Evolutionary conservation across 345 rosid genomes (phyloP).

Genomic region (Murraya koenigii): DNA sequence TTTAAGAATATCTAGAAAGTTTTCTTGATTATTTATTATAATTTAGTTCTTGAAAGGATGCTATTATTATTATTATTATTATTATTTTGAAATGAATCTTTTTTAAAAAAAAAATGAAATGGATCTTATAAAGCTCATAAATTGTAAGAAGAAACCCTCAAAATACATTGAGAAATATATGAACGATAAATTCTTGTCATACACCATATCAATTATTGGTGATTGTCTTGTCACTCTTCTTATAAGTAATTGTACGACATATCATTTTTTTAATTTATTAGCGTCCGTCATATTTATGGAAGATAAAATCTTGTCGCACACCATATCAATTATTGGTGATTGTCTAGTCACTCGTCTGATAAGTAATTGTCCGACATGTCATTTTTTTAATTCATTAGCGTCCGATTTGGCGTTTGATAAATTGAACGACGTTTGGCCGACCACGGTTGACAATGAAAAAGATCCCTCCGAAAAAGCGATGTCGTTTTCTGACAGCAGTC

Average conservation of each 20-base stretch:
- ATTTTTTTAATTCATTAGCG: not conserved
- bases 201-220: not conserved
- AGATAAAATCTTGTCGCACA: too few species aligned
- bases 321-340: not conserved
- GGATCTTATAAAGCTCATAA: not conserved
- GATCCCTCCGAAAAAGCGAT: not conserved
- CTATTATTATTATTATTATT: too few species aligned
- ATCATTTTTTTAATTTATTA: not conserved
- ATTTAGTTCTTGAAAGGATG: too few species aligned
- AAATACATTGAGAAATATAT: too few species aligned
- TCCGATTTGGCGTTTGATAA: not conserved
- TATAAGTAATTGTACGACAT: not conserved
- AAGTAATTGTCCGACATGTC: not conserved
- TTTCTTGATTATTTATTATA: too few species aligned
- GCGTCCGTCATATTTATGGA: too few species aligned
- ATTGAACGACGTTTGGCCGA: not conserved
- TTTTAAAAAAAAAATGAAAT: too few species aligned
- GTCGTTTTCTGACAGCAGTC: not conserved
- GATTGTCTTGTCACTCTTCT: not conserved
- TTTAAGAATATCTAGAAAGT: too few species aligned
- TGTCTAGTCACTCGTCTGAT: not conserved
- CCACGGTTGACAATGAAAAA: not conserved
- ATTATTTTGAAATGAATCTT: too few species aligned
- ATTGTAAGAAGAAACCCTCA: too few species aligned
- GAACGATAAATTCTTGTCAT: not conserved